Conservation (phyloP, 768 basidiomycete genomes). For the Tephrocybe sp. region DNA sequence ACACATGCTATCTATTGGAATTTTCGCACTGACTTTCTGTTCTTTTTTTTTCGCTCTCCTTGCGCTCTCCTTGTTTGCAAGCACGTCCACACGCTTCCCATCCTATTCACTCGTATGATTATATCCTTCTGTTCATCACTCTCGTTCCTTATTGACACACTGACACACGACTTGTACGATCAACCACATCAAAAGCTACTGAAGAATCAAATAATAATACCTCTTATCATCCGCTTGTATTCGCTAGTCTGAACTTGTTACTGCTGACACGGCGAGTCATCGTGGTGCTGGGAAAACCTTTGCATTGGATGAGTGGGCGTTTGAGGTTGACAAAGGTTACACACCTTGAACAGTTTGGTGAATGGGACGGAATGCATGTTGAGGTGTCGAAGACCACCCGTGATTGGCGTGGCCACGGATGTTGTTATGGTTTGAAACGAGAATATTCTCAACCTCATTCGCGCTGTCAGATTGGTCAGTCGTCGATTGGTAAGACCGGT, state of each 20-base stretch:
- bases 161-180: conserved; percentile 13
- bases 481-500: conserved; percentile 43
- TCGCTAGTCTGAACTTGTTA: conserved; percentile 21
- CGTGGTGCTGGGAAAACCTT: conserved; percentile 9
- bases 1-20: neutral
- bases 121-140: neutral
- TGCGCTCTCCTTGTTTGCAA: neutral
- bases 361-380: conserved; percentile 22
- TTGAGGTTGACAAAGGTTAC: neutral
- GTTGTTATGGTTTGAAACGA: conserved; percentile 31
- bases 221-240: conserved; percentile 11
- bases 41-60: neutral
- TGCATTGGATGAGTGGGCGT: neutral
- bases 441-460: conserved; percentile 70
- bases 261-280: conserved; percentile 11
- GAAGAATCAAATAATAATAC: conserved; percentile 2
- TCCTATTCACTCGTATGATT: conserved; percentile 7
- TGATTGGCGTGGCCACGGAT: conserved; percentile 23
- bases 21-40: conserved; percentile 8
- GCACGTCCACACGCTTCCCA: conserved; percentile 4
- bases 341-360: conserved; percentile 15
- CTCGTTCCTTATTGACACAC: neutral
- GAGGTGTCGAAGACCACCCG: conserved; percentile 32
- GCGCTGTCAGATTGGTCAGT: conserved; percentile 68
- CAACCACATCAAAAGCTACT: neutral